Conservation (phyloP, 2,329 filamentous ascomycete genomes). For the Talaromyces sp. region DNA sequence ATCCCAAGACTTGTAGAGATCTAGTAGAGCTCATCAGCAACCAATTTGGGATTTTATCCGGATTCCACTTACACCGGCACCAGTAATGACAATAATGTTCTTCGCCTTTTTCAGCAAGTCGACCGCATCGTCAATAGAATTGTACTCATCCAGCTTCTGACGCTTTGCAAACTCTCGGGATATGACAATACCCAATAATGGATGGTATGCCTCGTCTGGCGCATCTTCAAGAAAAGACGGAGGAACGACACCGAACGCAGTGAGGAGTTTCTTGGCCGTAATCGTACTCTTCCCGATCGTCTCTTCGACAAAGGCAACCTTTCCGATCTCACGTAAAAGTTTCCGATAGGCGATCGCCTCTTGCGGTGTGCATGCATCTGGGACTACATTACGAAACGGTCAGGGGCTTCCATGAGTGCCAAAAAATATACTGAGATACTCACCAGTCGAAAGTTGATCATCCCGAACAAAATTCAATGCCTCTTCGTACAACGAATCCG, state of each 20-base stretch:
- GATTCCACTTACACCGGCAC: slow-evolving; percentile 62
- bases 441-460: slow-evolving; percentile 46
- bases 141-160: slow-evolving; percentile 73
- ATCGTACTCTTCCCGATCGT: slow-evolving; percentile 67
- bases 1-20: slow-evolving; percentile 97
- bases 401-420: background rate
- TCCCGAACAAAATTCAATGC: slow-evolving; percentile 58
- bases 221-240: slow-evolving; percentile 69
- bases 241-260: slow-evolving; percentile 75
- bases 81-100: slow-evolving; percentile 91
- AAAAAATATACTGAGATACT: slow-evolving; percentile 31
- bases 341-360: slow-evolving; percentile 67
- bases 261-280: slow-evolving; percentile 77
- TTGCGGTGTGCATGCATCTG: slow-evolving; percentile 61
- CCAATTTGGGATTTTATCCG: background rate
- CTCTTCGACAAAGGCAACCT: slow-evolving; percentile 69
- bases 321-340: slow-evolving; percentile 72
- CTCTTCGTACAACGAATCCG: slow-evolving; percentile 63
- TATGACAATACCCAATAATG: slow-evolving; percentile 72
- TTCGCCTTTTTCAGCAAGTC: slow-evolving; percentile 66
- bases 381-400: slow-evolving; percentile 28
- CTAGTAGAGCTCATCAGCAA: slow-evolving; percentile 24
- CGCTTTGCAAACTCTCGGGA: slow-evolving; percentile 77
- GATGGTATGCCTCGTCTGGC: slow-evolving; percentile 71
- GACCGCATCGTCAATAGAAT: slow-evolving; percentile 84